Evolutionary conservation across 2,329 filamentous ascomycete species (phyloP), one percentile per base, ranked within the genome.

Genomic region (Xylariaceae sp.): DNA sequence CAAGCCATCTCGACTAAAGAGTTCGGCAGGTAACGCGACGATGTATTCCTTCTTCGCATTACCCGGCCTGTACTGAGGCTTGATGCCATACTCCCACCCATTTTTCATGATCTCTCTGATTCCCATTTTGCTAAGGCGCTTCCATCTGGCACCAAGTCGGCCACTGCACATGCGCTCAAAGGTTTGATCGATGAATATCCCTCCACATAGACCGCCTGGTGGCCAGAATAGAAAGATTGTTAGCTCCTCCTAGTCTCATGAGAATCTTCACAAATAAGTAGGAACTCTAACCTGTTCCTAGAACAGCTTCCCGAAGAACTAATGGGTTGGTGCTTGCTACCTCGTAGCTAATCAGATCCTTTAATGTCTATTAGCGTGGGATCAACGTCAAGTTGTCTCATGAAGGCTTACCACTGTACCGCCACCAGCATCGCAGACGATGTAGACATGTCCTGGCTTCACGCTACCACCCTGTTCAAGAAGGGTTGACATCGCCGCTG

Each of bases 401-500:
- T 2, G 5, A n/a, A 3, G 8, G 7, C 40, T 47, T 22, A 34
- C 49, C 49, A 52, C 49, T 33, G 51, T 55, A 29, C 49, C 51
- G 12, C 64, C 64, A 10, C 63, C 64, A 22, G 56, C 58, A 42
- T 66, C 64, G 25, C 53, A 50, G 6, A 65, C 53, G 5, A 65
- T 55, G 16, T 64, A 59, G 2, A 34, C 54, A 23, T 63, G 55
- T 3, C 47, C 55, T 0, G 23, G 59, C 22, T 62, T 40, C 0
- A 65, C n/a, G 21, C 44, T 42, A 6, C 6, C 51, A 0, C 57
- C 49, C 4, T 55, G 50, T 0, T 53, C 49, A 0, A 67, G 45
- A 1, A 74, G 46, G 0, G 65, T 68, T 0, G 69, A 65, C 0
- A 75, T 29, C 0, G 71, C 71, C 0, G 71, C 73, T 0, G 73